Percentiles rank a stretch among this genome's conserved stretches.
Evolutionary conservation across 345 rosid species (phyloP).

Genomic region (Iberis pinnata): DNA sequence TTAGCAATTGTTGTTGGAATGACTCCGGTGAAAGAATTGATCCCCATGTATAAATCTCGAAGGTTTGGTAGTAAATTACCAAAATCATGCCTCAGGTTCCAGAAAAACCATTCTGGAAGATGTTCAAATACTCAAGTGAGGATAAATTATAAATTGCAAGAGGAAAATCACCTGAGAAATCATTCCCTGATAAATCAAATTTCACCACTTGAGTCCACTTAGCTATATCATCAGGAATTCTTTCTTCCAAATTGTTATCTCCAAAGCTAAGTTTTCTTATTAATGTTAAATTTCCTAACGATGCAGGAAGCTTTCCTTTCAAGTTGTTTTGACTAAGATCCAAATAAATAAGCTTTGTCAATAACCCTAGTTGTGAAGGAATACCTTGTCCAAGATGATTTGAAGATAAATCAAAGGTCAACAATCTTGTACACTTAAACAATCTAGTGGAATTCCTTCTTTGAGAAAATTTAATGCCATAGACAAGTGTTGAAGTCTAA

Average conservation of each 20-base stretch:
- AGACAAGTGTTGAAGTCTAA: not conserved
- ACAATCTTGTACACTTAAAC: not conserved
- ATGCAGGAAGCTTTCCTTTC: not conserved
- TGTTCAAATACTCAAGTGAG: not conserved
- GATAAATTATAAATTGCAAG: not conserved
- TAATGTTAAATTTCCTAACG: constrained; percentile 19
- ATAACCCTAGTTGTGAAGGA: constrained; percentile 12
- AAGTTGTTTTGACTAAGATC: not conserved
- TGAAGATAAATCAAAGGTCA: not conserved
- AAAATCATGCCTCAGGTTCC: constrained; percentile 11
- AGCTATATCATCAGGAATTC: not conserved
- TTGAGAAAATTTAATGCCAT: not conserved
- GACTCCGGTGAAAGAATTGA: not conserved
- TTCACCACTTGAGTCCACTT: not conserved
- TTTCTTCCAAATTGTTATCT: not conserved
- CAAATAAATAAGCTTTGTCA: not conserved
- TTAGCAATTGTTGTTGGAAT: constrained; percentile 2
- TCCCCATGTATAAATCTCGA: not conserved
- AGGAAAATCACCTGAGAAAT: constrained; percentile 6
- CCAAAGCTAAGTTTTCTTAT: not conserved
- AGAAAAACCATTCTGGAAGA: not conserved
- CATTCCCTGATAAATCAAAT: not conserved
- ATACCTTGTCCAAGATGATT: not conserved
- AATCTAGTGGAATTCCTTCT: not conserved
- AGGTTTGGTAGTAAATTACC: constrained; percentile 5